Evolutionary conservation across 129 eudicot species (phyloP), one percentile per base, ranked within the genome.

Genomic region (Flaveria trinervia): DNA sequence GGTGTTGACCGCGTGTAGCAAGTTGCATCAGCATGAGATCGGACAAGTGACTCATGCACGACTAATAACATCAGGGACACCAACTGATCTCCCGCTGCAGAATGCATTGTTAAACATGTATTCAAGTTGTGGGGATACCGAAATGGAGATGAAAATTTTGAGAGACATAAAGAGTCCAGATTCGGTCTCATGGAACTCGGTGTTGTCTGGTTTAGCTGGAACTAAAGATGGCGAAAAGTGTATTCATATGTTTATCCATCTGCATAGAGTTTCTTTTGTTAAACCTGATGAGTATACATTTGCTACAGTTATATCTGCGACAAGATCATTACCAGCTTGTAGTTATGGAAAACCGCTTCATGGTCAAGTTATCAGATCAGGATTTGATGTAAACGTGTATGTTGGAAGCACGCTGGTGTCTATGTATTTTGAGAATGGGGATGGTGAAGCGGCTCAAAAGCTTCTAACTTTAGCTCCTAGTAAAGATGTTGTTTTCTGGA

Each of bases 101-200:
- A 92, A 92, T 69, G 83, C 91, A 3, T 82, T 89, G 51, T 75
- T 92, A 18, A 88, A 84, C 78, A 87, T 93, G 96, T 87, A 93
- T 80, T 87, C 85, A 44, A 84, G 82, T 76, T 90, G 96, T 33
- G 82, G 91, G n/a, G 91, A 88, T 25, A 74, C 80, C 2, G 20
- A 62, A 33, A 65, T 84, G 13, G 93, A 92, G 0, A 77, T 43
- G 6, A 66, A 43, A 9, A 86, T 87, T 52, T 93, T 90, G 57
- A 65, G 52, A 36, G 77, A 80, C 51, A 89, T 93, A 44, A 56
- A 81, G 77, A 73, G 79, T 20, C 97, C 93, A 0, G 96, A 93
- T 89, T 83, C 87, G 73, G 87, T 93, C 50, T 93, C 98, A 8
- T 93, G 96, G 92, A 93, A 93, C 81, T 80, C 98, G 3, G 80